These are phyloP conservation scores for Penicillium pulvis DNA, from an alignment of 495 filamentous ascomycete genomes.

Conservation along the genomic window DNA sequence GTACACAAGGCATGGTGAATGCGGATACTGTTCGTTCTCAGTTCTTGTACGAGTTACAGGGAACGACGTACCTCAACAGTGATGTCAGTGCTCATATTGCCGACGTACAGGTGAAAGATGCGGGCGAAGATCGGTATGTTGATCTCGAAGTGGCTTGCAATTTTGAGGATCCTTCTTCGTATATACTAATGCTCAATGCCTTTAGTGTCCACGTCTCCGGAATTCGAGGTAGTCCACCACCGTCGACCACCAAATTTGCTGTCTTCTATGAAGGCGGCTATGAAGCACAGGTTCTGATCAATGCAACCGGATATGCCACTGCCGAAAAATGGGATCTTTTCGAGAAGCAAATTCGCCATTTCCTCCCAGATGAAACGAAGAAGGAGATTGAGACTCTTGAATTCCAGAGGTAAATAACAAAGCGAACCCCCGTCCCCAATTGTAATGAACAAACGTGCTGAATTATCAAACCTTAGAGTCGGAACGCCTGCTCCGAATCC, in stretches of 20 bases:
- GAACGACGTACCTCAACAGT: slow-evolving; percentile 52
- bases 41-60: slow-evolving; percentile 60
- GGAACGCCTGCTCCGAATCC: slow-evolving; percentile 29
- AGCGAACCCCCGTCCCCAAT: not conserved
- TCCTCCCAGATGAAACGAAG: slow-evolving; percentile 16
- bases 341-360: slow-evolving; percentile 41
- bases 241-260: slow-evolving; percentile 57
- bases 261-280: slow-evolving; percentile 51
- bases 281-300: slow-evolving; percentile 44
- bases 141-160: slow-evolving; percentile 3
- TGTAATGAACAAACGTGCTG: not conserved
- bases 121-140: slow-evolving; percentile 27
- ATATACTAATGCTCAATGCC: not conserved
- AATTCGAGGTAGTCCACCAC: slow-evolving; percentile 47
- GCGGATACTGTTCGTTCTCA: slow-evolving; percentile 52
- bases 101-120: slow-evolving; percentile 39
- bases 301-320: slow-evolving; percentile 44
- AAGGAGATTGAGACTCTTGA: slow-evolving; percentile 31
- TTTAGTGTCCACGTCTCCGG: slow-evolving; percentile 44
- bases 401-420: slow-evolving; percentile 27
- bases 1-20: slow-evolving; percentile 27
- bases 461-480: slow-evolving; percentile 19
- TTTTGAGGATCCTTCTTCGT: not conserved
- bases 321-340: slow-evolving; percentile 39
- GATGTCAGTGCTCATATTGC: slow-evolving; percentile 53